A percentile compares a stretch with the other conserved stretches of the same genome.
Evolutionary conservation across 2,329 filamentous ascomycete genomes (phyloP).

Genomic region (Tolypocladium sp.): DNA sequence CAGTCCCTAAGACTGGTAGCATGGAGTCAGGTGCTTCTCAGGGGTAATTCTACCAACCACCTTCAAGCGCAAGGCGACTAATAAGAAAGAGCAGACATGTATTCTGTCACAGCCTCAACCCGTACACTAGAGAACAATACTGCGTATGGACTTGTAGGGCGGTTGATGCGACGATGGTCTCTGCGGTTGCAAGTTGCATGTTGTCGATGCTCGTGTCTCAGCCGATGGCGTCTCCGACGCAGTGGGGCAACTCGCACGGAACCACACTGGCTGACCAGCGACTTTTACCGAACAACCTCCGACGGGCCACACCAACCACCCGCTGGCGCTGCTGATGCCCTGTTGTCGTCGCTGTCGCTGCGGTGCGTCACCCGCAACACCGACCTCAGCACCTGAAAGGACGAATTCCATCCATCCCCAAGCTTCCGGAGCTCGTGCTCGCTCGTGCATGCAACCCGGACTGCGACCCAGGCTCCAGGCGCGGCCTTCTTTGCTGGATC

Average conservation of each 20-base stretch:
- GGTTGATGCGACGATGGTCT: too few species aligned
- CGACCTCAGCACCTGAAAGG: background rate
- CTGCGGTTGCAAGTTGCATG: too few species aligned
- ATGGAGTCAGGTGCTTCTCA: too few species aligned
- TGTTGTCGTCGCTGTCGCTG: background rate
- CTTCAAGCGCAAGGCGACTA: background rate
- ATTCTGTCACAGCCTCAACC: background rate
- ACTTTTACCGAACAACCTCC: background rate
- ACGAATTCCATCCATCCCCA: background rate
- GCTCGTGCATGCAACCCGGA: constrained; percentile 39
- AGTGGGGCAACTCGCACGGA: too few species aligned
- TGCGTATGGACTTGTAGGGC: too few species aligned
- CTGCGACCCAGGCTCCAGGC: constrained; percentile 39
- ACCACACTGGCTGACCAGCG: too few species aligned
- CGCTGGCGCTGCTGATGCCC: background rate
- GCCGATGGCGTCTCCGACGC: too few species aligned
- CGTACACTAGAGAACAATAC: background rate
- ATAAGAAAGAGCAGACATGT: background rate
- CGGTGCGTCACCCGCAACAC: background rate
- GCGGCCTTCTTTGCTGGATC: constrained; percentile 44
- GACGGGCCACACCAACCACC: background rate
- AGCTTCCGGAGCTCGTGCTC: background rate
- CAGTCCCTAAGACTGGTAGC: too few species aligned
- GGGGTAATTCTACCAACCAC: too few species aligned
- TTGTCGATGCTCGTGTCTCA: too few species aligned